Conservation (phyloP, 2,329 filamentous ascomycete genomes). For the Chaetomiaceae sp. region DNA sequence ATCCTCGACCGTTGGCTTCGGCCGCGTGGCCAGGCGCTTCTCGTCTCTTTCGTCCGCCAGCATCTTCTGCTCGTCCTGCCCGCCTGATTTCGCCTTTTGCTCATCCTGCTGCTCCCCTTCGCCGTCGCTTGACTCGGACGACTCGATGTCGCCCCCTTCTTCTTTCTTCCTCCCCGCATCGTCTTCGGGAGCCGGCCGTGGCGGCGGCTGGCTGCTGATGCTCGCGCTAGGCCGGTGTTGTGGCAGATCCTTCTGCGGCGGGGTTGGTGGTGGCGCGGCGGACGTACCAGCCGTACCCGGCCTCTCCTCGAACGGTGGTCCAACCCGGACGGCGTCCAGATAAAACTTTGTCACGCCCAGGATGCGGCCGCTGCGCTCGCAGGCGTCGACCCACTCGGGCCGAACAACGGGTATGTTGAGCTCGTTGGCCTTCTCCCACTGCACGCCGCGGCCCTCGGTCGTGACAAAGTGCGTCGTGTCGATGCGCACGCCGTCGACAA, state of each 20-base stretch:
- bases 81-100: conserved; percentile 34
- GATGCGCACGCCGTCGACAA: conserved; percentile 85
- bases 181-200: conserved; percentile 14
- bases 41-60: conserved; percentile 51
- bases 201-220: conserved; percentile 9
- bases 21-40: conserved; percentile 50
- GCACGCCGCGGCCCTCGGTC: conserved; percentile 80
- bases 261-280: conserved; percentile 16
- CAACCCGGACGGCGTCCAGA: conserved; percentile 63
- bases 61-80: conserved; percentile 46
- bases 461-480: conserved; percentile 99
- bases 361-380: conserved; percentile 86
- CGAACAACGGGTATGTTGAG: conserved; percentile 97
- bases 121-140: conserved; percentile 29
- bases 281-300: conserved; percentile 19
- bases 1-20: conserved; percentile 29
- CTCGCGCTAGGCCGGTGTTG: not conserved
- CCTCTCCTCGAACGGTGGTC: conserved; percentile 17
- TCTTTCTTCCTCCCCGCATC: conserved; percentile 29
- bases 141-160: conserved; percentile 26
- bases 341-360: conserved; percentile 95
- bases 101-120: conserved; percentile 34
- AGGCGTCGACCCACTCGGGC: conserved; percentile 97
- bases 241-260: conserved; percentile 32
- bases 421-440: conserved; percentile 95